phyloP scores from a whole-genome alignment of 2,329 filamentous ascomycete genomes.

The Esteya vermicola region DNA sequence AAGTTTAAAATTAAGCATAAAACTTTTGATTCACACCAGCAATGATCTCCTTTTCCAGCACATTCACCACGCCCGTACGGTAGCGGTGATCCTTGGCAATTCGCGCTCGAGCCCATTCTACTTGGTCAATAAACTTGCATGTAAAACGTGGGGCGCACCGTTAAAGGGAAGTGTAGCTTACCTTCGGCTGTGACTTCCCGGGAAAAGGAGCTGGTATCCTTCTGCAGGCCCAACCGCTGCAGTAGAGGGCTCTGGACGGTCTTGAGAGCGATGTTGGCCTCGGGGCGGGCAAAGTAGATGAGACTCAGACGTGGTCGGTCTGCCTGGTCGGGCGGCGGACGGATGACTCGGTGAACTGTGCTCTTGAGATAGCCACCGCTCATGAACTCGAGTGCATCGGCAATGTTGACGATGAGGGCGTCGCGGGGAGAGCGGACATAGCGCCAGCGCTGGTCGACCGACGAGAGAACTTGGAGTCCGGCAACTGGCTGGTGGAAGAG shows the following conservation, averaged over 20 bases:
- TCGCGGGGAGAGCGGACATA: conserved; percentile 24
- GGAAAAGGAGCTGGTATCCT: conserved; percentile 8
- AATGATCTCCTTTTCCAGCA: conserved; percentile 1
- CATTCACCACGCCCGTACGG: not conserved
- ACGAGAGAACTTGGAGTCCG: conserved; percentile 28
- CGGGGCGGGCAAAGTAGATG: conserved; percentile 21
- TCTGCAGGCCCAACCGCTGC: conserved; percentile 14
- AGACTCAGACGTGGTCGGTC: conserved; percentile 17
- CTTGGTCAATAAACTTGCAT: not conserved
- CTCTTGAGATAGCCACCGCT: conserved; percentile 16
- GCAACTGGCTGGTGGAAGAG: conserved; percentile 13
- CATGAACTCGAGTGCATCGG: conserved; percentile 19
- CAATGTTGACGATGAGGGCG: conserved; percentile 25
- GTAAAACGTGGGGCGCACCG: too few relatives aligned
- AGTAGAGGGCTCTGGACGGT: conserved; percentile 16
- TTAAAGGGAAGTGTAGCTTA: not conserved
- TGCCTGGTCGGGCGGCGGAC: conserved; percentile 19
- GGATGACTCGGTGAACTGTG: conserved; percentile 19
- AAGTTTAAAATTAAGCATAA: not conserved
- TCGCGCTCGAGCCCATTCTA: not conserved
- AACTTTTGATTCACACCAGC: not conserved
- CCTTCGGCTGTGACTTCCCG: not conserved
- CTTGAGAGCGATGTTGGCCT: conserved; percentile 16
- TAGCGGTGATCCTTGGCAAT: not conserved
- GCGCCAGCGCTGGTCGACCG: conserved; percentile 22